Percentiles rank a stretch among this genome's conserved stretches.
phyloP scores from a whole-genome alignment of 2,329 filamentous ascomycete species.

The Botrytis porri region DNA sequence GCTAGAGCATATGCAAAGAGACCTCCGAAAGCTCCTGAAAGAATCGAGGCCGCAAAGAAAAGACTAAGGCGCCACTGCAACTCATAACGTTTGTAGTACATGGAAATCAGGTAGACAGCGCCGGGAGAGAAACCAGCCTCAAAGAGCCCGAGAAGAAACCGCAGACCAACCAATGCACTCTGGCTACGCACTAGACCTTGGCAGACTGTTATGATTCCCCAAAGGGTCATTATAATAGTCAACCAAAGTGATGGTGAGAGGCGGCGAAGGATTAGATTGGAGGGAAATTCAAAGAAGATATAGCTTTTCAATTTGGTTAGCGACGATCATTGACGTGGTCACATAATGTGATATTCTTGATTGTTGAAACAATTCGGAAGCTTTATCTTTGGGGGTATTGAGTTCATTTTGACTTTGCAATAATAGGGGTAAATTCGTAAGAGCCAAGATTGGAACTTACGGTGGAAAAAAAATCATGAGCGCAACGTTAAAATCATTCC shows the following conservation, averaged over 20 bases:
- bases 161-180: slow-evolving; percentile 60
- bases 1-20: slow-evolving; percentile 54
- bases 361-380: not conserved
- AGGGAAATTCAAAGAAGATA: slow-evolving; percentile 42
- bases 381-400: not conserved
- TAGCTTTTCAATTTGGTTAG: slow-evolving; percentile 17
- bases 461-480: slow-evolving; percentile 40
- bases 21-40: slow-evolving; percentile 55
- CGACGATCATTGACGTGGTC: too few relatives aligned
- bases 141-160: slow-evolving; percentile 60
- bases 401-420: not conserved
- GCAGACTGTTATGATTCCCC: slow-evolving; percentile 40
- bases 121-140: slow-evolving; percentile 61
- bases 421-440: not conserved
- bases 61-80: slow-evolving; percentile 51
- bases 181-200: slow-evolving; percentile 48
- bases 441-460: slow-evolving; percentile 6
- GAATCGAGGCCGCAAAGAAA: slow-evolving; percentile 52
- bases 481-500: slow-evolving; percentile 50
- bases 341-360: not conserved
- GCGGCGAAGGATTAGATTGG: slow-evolving; percentile 35
- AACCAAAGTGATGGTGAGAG: slow-evolving; percentile 42
- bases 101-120: slow-evolving; percentile 45
- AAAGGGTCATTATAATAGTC: slow-evolving; percentile 44
- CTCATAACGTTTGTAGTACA: slow-evolving; percentile 50